Percentiles rank a stretch among this genome's conserved stretches.
Evolutionary conservation across 2,329 filamentous ascomycete genomes (phyloP).

Genomic region (Colletotrichum sp.): DNA sequence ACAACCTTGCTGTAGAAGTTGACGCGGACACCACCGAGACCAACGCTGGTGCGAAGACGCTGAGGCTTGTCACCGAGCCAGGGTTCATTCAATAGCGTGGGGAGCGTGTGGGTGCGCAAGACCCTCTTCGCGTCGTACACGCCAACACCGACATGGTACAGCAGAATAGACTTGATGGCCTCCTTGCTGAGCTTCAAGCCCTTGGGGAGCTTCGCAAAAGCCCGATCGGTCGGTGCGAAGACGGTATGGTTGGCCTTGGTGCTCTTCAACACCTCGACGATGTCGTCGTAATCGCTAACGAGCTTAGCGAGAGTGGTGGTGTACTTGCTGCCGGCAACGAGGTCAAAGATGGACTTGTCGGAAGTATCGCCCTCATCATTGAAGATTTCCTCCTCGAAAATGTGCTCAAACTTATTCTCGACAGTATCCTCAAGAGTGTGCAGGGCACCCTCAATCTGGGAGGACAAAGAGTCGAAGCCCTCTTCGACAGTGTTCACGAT

Average conservation of each 20-base stretch:
- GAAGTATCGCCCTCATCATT: slow-evolving; percentile 40
- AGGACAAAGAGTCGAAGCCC: slow-evolving; percentile 27
- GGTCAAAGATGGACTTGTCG: slow-evolving; percentile 79
- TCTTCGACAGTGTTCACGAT: slow-evolving; percentile 36
- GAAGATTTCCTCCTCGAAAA: slow-evolving; percentile 18
- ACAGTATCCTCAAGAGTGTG: slow-evolving; percentile 34
- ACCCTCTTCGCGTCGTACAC: slow-evolving; percentile 71
- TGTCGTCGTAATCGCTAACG: slow-evolving; percentile 74
- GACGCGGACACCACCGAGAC: slow-evolving; percentile 67
- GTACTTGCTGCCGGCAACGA: slow-evolving; percentile 77
- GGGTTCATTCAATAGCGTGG: slow-evolving; percentile 66
- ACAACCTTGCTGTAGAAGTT: slow-evolving; percentile 81
- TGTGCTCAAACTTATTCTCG: slow-evolving; percentile 27
- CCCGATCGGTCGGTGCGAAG: slow-evolving; percentile 79
- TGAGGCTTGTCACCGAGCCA: slow-evolving; percentile 71
- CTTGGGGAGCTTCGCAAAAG: slow-evolving; percentile 69
- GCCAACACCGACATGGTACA: slow-evolving; percentile 77
- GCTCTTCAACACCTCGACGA: slow-evolving; percentile 76
- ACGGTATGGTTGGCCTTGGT: slow-evolving; percentile 78
- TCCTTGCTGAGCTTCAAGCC: slow-evolving; percentile 72
- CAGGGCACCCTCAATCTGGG: slow-evolving; percentile 32
- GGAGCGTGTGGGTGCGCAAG: slow-evolving; percentile 75
- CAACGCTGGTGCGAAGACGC: slow-evolving; percentile 72
- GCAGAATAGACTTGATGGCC: slow-evolving; percentile 69
- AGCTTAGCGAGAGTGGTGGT: slow-evolving; percentile 79